Evolutionary conservation across 257 asterid genomes (phyloP), one percentile per base, ranked within the genome.

Genomic region (Primulina tabacum): DNA sequence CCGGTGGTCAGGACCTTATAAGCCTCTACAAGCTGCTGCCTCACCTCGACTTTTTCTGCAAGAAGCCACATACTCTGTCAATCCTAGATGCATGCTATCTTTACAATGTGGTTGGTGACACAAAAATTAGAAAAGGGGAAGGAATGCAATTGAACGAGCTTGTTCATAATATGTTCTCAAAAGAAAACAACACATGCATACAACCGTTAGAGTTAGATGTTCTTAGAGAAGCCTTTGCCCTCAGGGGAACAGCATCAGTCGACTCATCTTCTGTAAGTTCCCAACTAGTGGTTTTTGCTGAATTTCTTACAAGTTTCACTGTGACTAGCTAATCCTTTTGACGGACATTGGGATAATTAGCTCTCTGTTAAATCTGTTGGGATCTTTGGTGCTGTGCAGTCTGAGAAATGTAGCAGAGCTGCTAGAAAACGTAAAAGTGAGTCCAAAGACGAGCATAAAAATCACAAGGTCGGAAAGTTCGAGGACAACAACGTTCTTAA

Each of bases 101-200:
- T 16, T 21, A n/a, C 70, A 82, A 80, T 72, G 86, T 85, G 60
- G 86, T 80, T 68, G 86, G 90, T 56, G 86, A 85, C 72, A 80
- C 77, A 12, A 79, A 72, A 62, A 82, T 82, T 30, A 76, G 88
- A 71, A 81, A 79, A 77, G 90, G 35, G 6, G 85, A 85, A 73
- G 88, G 85, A 35, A 81, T 81, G 85, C 86, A 85, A 71, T 75
- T 85, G 78, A 77, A 62, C 69, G 78, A 81, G 78, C 86, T 85
- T 55, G 33, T 81, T 57, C 77, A 30, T 59, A 75, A 56, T 17
- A 52, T 73, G 26, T 68, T 38, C 47, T 32, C 75, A 4, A 77
- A 77, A 63, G 76, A 75, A 14, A 52, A 64, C 52, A 17, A 24
- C 28, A 38, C 71, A 9, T 5, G 62, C 50, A 69, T 85, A 35